These are phyloP conservation scores for Fragosphaeria purpurea DNA, from an alignment of 2,329 filamentous ascomycete genomes.

Conservation along the genomic window DNA sequence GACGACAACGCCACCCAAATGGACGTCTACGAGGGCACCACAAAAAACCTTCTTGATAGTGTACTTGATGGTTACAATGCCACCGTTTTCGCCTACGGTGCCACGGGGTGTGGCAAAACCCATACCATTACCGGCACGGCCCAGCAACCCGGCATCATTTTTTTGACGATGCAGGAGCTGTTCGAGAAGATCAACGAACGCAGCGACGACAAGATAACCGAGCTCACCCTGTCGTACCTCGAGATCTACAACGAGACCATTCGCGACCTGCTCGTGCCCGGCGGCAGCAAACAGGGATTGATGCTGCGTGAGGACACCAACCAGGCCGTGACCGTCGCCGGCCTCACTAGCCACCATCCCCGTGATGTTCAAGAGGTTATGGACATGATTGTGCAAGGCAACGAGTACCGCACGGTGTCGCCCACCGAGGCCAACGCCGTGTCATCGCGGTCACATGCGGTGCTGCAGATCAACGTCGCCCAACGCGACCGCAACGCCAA, in stretches of 20 bases:
- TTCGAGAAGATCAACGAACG: slow-evolving; percentile 92
- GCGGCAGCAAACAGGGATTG: slow-evolving; percentile 69
- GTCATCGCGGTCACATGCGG: slow-evolving; percentile 92
- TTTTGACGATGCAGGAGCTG: slow-evolving; percentile 96
- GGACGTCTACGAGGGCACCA: slow-evolving; percentile 93
- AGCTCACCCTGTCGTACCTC: slow-evolving; percentile 86
- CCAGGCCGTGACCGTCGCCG: slow-evolving; percentile 81
- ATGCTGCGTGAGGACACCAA: slow-evolving; percentile 94
- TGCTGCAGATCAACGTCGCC: slow-evolving; percentile 92
- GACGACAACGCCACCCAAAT: slow-evolving; percentile 88
- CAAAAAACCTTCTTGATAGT: slow-evolving; percentile 79
- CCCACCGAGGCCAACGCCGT: slow-evolving; percentile 96
- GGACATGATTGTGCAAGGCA: slow-evolving; percentile 96
- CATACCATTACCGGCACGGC: slow-evolving; percentile 92
- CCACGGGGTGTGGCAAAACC: slow-evolving; percentile 95
- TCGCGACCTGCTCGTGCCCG: slow-evolving; percentile 81
- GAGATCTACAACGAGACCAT: slow-evolving; percentile 99
- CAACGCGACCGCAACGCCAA: slow-evolving; percentile 89
- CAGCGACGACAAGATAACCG: slow-evolving; percentile 76
- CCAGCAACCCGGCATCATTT: slow-evolving; percentile 93
- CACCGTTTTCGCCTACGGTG: slow-evolving; percentile 96
- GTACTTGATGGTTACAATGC: slow-evolving; percentile 97
- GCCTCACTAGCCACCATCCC: slow-evolving; percentile 83
- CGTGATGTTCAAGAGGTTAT: slow-evolving; percentile 92
- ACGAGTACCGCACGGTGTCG: slow-evolving; percentile 89